These are phyloP conservation scores for Corchorus capsularis DNA, from an alignment of 345 rosid genomes.

Conservation along the genomic window DNA sequence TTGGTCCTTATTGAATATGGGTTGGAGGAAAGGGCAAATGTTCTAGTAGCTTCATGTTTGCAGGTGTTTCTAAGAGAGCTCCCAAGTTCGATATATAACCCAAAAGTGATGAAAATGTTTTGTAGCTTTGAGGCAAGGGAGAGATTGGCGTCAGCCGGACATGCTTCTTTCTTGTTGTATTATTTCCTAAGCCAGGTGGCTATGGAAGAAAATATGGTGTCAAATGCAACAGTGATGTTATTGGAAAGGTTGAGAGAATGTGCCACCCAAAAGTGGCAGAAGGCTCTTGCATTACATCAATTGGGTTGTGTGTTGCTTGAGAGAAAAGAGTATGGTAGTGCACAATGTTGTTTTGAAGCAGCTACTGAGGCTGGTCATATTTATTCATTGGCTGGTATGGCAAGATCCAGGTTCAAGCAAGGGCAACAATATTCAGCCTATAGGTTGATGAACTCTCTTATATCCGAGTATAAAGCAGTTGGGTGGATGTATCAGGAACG, in stretches of 20 bases:
- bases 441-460: slow-evolving; percentile 61
- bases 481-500: slow-evolving; percentile 99
- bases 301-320: slow-evolving; percentile 71
- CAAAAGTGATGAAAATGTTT: slow-evolving; percentile 56
- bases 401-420: slow-evolving; percentile 76
- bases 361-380: slow-evolving; percentile 76
- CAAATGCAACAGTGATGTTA: slow-evolving; percentile 50
- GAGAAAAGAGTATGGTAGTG: slow-evolving; percentile 60
- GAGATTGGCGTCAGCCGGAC: slow-evolving; percentile 56
- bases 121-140: slow-evolving; percentile 62
- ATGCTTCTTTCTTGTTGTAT: slow-evolving; percentile 72
- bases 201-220: slow-evolving; percentile 57
- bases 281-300: slow-evolving; percentile 75
- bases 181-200: slow-evolving; percentile 84
- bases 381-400: slow-evolving; percentile 81
- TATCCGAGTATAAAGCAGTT: slow-evolving; percentile 55
- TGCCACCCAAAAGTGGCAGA: slow-evolving; percentile 71
- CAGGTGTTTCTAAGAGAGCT: slow-evolving; percentile 77
- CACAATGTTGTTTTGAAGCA: slow-evolving; percentile 62
- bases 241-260: slow-evolving; percentile 67
- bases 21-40: slow-evolving; percentile 66
- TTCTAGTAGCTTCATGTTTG: slow-evolving; percentile 86
- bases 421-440: slow-evolving; percentile 72
- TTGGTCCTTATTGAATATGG: slow-evolving; percentile 70
- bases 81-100: slow-evolving; percentile 54